Conservation (phyloP, 2,329 filamentous ascomycete species). For the Aspergillus ruber region DNA sequence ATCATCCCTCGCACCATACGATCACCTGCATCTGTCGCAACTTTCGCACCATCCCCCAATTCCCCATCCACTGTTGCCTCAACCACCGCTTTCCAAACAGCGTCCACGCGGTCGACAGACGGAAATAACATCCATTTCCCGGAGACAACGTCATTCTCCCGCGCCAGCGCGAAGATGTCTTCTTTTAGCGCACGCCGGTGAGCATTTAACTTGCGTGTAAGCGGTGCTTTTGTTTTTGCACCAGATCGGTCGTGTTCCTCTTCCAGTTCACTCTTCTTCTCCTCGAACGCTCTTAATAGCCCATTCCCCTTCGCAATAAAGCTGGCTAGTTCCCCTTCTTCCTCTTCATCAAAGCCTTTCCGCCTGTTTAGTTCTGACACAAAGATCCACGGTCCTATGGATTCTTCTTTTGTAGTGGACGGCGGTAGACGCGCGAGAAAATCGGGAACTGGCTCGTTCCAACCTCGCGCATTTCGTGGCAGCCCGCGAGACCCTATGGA, state of each 20-base stretch:
- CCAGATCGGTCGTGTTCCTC: constrained; percentile 41
- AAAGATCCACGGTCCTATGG: constrained; percentile 62
- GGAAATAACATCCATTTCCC: constrained; percentile 53
- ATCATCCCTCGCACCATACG: constrained; percentile 57
- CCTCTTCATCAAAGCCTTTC: constrained; percentile 31
- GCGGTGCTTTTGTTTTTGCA: constrained; percentile 25
- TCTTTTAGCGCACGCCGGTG: constrained; percentile 41
- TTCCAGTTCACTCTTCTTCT: constrained; percentile 44
- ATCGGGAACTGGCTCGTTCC: constrained; percentile 55
- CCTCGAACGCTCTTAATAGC: constrained; percentile 47
- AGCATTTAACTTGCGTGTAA: constrained; percentile 34
- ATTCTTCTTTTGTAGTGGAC: constrained; percentile 47
- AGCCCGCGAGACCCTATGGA: background rate
- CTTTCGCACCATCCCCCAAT: constrained; percentile 68
- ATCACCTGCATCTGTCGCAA: constrained; percentile 49
- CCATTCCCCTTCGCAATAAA: constrained; percentile 51
- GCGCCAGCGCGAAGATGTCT: constrained; percentile 57
- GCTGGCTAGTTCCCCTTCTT: constrained; percentile 39
- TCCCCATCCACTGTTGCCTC: constrained; percentile 61
- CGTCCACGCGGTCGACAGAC: constrained; percentile 15
- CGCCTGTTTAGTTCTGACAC: constrained; percentile 55
- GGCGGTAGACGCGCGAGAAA: constrained; percentile 67
- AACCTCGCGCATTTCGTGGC: constrained; percentile 10
- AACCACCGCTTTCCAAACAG: constrained; percentile 55
- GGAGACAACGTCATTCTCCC: constrained; percentile 50